A percentile compares a stretch with the other conserved stretches of the same genome.
These are phyloP conservation scores for Wickerhamiella lipophila DNA, from an alignment of 805 yeast genomes.

Conservation along the genomic window DNA sequence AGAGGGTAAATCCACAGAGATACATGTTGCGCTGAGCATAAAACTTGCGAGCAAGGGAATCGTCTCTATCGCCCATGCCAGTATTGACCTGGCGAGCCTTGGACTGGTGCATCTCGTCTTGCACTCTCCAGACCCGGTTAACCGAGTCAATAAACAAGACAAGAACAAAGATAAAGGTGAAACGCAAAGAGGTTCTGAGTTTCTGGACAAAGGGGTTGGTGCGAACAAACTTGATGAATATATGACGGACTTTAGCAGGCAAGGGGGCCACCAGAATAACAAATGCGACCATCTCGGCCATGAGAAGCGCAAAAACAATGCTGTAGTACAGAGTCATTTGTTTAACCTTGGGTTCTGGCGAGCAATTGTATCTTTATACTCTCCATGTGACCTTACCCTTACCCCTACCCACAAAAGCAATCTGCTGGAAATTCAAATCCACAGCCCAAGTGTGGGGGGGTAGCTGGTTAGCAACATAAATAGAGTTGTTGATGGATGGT, in stretches of 20 bases:
- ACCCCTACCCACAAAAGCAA: constrained; percentile 1
- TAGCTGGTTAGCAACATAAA: no score
- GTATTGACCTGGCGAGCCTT: constrained; percentile 26
- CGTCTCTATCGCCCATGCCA: constrained; percentile 50
- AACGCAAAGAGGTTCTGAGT: constrained; percentile 64
- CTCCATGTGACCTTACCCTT: neutral
- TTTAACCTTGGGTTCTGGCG: neutral
- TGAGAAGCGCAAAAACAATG: constrained; percentile 56
- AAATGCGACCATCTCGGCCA: constrained; percentile 67
- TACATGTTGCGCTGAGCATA: constrained; percentile 95
- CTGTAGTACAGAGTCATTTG: constrained; percentile 35
- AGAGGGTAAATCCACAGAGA: constrained; percentile 87
- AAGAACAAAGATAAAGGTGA: constrained; percentile 69
- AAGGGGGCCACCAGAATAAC: constrained; percentile 72
- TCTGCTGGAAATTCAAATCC: neutral
- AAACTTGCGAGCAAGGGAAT: constrained; percentile 79
- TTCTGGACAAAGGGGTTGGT: constrained; percentile 60
- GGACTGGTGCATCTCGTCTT: constrained; percentile 38
- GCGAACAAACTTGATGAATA: constrained; percentile 47
- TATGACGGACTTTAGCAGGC: constrained; percentile 62
- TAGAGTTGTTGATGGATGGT: no score
- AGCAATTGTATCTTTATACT: neutral
- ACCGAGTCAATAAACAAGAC: constrained; percentile 80
- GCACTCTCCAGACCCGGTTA: constrained; percentile 63
- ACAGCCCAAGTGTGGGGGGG: no score